These are phyloP conservation scores for Raddia guianensis DNA, from an alignment of 176 grass and related monocot species.

Conservation along the genomic window DNA sequence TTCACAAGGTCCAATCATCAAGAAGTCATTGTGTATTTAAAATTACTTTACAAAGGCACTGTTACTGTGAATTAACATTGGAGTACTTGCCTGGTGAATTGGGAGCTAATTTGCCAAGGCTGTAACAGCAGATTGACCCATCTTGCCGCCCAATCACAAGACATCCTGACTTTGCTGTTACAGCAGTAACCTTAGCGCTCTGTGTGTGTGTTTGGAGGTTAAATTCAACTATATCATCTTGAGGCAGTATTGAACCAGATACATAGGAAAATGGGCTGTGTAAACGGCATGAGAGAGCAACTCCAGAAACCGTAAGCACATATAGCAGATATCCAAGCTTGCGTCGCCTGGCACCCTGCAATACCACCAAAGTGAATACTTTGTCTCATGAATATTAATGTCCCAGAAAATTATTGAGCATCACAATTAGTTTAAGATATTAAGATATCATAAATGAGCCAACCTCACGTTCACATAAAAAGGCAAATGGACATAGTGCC, in stretches of 20 bases:
- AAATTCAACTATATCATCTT: constrained; percentile 66
- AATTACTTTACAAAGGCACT: constrained; percentile 9
- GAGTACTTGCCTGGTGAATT: constrained; percentile 71
- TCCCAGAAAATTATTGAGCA: constrained; percentile 22
- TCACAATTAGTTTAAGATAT: constrained; percentile 25
- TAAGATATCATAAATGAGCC: constrained; percentile 38
- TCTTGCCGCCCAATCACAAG: constrained; percentile 78
- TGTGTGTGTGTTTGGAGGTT: constrained; percentile 62
- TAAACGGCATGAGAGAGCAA: constrained; percentile 69
- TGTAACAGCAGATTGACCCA: constrained; percentile 81
- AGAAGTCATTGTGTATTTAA: constrained; percentile 4
- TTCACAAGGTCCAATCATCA: constrained; percentile 22
- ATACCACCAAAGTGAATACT: constrained; percentile 35
- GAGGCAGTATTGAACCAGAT: constrained; percentile 71
- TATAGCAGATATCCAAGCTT: constrained; percentile 68
- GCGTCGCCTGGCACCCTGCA: constrained; percentile 56
- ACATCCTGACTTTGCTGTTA: constrained; percentile 64
- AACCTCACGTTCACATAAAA: constrained; percentile 75
- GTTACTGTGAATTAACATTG: constrained; percentile 17
- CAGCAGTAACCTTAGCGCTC: constrained; percentile 72
- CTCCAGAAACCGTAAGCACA: constrained; percentile 73
- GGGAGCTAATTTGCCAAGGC: constrained; percentile 74
- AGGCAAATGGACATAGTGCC: constrained; percentile 70
- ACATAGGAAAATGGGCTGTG: constrained; percentile 68
- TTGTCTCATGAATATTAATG: constrained; percentile 1